Base-by-base conservation (phyloP, 257 asterid species). In the Solanum sitiens region DNA sequence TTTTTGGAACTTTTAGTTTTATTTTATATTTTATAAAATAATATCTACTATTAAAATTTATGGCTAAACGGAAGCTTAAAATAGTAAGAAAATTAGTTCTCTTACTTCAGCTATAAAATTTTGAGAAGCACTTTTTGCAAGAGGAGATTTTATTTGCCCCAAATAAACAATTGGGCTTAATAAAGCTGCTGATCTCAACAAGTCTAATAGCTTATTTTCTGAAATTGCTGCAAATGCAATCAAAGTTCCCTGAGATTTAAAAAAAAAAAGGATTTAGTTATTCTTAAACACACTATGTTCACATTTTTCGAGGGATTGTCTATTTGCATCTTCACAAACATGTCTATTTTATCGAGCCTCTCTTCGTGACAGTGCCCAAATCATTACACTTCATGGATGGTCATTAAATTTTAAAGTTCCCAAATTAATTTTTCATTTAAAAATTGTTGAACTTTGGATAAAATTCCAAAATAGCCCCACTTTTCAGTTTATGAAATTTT, bases 101-200 rank as follows among this genome's bases (percentile, higher is more conserved):
- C 85, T 92, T 73, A 95, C 98, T 87, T 95, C 98, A 59, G 93
- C 96, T 59, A 90, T 40, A 74, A 93, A 93, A 27, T 83, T 25
- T 59, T 92, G 91, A 35, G 94, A 96, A 15, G 95, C 94, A 86
- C 87, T 88, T 87, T 88, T 92, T 42, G 95, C 94, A 32, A 95
- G 89, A 40, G 89, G 88, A 45, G 97, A 94, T 21, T 94, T 92
- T 92, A 93, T 89, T 12, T 94, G 93, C 20, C 92, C 95, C 92
- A 95, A 50, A 85, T 92, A 92, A 13, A 98, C 98, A 75, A 95
- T 94, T 27, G 98, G 98, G 87, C 96, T 91, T n/a, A 95, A 94
- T 80, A 94, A 87, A 42, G 94, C 94, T 73, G 96, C 95, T 32
- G 95, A 93, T 91, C 95, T 89, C 44, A 92, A 90, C 90, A 89